Percentiles rank a stretch among this genome's conserved stretches.
Conservation (phyloP, 2,329 filamentous ascomycete species). For the Paraphaeosphaeria minitans region DNA sequence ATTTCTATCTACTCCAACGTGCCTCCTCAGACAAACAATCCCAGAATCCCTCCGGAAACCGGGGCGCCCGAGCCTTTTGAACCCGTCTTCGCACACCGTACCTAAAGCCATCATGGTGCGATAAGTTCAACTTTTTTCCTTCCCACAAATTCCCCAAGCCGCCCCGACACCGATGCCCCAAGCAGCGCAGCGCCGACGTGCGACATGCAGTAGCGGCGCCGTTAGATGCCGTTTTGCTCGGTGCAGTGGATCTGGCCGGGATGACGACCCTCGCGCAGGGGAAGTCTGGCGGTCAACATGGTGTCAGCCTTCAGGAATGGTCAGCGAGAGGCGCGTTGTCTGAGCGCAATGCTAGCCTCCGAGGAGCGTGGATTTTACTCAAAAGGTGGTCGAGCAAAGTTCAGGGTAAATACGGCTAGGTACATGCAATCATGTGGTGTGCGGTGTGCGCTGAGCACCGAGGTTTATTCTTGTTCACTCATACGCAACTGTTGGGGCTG, state of each 20-base stretch:
- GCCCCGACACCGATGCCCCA: neutral
- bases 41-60: neutral
- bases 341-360: neutral
- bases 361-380: neutral
- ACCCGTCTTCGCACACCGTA: neutral
- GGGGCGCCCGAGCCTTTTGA: neutral
- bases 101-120: slow-evolving; percentile 9
- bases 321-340: neutral
- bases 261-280: slow-evolving; percentile 1
- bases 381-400: neutral
- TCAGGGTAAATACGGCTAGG: neutral
- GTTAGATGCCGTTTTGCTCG: neutral
- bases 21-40: neutral
- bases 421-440: neutral
- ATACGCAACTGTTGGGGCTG: neutral
- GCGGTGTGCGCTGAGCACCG: too few species aligned
- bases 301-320: neutral
- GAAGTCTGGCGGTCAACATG: slow-evolving; percentile 5
- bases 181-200: neutral
- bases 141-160: neutral
- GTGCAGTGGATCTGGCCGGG: slow-evolving; percentile 4
- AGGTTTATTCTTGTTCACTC: neutral
- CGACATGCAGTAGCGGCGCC: slow-evolving; percentile 2
- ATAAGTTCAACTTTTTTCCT: slow-evolving; percentile 9
- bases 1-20: neutral